Evolutionary conservation across 164 flowering plant genomes (phyloP), one percentile per base, ranked within the genome.

Genomic region (Saururus chinensis): DNA sequence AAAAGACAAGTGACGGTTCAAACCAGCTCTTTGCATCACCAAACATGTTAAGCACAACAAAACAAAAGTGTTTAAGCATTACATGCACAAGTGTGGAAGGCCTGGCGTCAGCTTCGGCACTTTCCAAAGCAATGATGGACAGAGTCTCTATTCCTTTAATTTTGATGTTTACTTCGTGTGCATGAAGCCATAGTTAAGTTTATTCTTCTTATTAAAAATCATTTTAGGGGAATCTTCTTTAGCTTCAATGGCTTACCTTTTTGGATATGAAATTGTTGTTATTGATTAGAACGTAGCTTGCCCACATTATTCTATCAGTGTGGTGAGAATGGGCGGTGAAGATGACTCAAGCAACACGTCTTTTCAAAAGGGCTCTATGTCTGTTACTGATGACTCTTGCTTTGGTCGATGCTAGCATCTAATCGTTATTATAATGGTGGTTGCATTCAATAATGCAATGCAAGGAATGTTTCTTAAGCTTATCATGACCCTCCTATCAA

Each of bases 221-320:
- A 19, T 20, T 21, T 10, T 58, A 35, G 23, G 60, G 60, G 60
- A 58, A 58, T 58, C 60, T 37, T 16, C 60, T 57, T 58, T 58
- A 58, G 22, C 60, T 58, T 58, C 23, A 13, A 16, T 57, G 60
- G 37, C 45, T 9, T n/a, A 37, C 10, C 45, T 19, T 25, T 58
- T 37, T 37, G 45, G 60, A 57, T 19, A 30, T 25, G 40, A 41
- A 25, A 57, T 19, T 57, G 41, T 26, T 26, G 35, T 2, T 35
- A 3, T 7, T 6, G 26, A n/a, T 21, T 57, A 9, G 5, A 19
- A 30, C 20, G 13, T 24, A 37, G 9, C 45, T 4, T 5, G 25
- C 23, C 48, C 7, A 12, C n/a, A 16, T 58, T 58, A 58, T 40
- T 35, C 16, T 35, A 35, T 55, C 37, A 55, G 49, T 12, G 11